Conservation (phyloP, 2,329 filamentous ascomycete genomes). For the Phialophora verrucosa region DNA sequence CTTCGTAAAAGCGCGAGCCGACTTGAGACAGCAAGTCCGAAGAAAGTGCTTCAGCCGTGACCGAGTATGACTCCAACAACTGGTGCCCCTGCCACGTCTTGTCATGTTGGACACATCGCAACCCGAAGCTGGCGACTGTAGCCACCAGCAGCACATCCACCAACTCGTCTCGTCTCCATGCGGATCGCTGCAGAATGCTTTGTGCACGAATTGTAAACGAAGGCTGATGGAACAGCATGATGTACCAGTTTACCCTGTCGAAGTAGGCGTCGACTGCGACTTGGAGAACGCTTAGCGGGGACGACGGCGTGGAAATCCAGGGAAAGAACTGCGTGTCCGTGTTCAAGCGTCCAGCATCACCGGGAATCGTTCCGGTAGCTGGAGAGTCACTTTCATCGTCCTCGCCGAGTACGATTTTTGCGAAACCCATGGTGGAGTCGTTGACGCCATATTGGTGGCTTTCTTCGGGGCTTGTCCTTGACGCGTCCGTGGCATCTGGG, state of each 20-base stretch:
- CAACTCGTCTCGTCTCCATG: conserved; percentile 22
- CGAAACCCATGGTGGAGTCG: conserved; percentile 26
- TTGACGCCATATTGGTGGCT: conserved; percentile 24
- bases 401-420: conserved; percentile 25
- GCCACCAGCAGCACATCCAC: conserved; percentile 26
- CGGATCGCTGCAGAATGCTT: conserved; percentile 13
- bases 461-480: conserved; percentile 22
- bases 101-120: conserved; percentile 24
- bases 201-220: conserved; percentile 18
- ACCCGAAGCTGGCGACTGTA: conserved; percentile 16
- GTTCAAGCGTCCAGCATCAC: conserved; percentile 7
- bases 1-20: conserved; percentile 24
- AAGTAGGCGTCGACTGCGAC: conserved; percentile 37
- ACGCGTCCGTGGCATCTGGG: conserved; percentile 5
- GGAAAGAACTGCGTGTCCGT: conserved; percentile 9
- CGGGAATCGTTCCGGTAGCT: conserved; percentile 16
- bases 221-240: conserved; percentile 32
- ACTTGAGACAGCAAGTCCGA: conserved; percentile 21
- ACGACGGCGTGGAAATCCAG: conserved; percentile 15
- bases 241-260: conserved; percentile 39
- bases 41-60: conserved; percentile 14
- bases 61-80: conserved; percentile 16
- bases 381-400: conserved; percentile 22
- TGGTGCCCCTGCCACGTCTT: conserved; percentile 25
- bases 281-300: conserved; percentile 15